phyloP scores from a whole-genome alignment of 345 rosid species.

The Conringia planisiliqua region DNA sequence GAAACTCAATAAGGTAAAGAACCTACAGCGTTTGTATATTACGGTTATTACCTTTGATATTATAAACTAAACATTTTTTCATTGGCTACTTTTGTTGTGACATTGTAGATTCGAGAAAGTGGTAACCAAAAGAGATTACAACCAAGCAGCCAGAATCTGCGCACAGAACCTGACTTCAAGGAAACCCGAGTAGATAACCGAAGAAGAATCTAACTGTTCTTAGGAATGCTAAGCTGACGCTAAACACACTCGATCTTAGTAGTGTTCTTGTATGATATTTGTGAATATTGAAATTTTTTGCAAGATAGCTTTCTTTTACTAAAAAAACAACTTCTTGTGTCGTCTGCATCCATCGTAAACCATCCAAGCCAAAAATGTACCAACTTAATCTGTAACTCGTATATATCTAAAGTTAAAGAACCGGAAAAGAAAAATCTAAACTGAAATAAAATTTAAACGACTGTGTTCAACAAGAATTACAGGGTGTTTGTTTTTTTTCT shows the following conservation, averaged over 20 bases:
- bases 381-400: too few species aligned
- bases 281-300: conserved; percentile 10
- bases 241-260: background rate
- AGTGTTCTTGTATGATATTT: background rate
- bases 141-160: conserved; percentile 44
- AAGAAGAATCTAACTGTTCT: conserved; percentile 58
- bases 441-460: too few species aligned
- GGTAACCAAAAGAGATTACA: conserved; percentile 44
- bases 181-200: conserved; percentile 58
- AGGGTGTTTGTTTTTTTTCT: too few species aligned
- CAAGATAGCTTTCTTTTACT: background rate
- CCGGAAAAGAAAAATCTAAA: too few species aligned
- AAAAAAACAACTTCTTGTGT: background rate
- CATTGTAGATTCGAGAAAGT: conserved; percentile 50
- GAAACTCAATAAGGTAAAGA: conserved; percentile 73
- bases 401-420: too few species aligned
- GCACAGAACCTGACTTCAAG: conserved; percentile 52
- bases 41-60: too few species aligned
- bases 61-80: background rate
- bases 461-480: too few species aligned
- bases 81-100: background rate
- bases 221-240: conserved; percentile 2
- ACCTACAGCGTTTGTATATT: background rate
- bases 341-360: background rate
- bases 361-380: background rate